Evolutionary conservation across 75 land plant genomes (phyloP), one percentile per base, ranked within the genome.

Genomic region (Adiantum capillusveneris): DNA sequence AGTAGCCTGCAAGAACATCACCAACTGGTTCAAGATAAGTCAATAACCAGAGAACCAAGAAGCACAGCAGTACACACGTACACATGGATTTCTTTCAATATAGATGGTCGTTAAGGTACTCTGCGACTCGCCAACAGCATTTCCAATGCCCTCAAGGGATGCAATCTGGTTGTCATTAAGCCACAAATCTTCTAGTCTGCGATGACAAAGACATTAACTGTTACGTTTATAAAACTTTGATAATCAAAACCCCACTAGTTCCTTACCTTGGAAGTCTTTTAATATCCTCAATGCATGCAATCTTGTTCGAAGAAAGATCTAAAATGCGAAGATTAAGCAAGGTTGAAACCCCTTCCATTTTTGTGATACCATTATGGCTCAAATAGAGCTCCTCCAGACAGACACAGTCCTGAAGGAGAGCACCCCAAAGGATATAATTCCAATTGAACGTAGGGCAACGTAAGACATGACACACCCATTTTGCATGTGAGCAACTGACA

Each of bases 131-230:
- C 75, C 67, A 45, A 84, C 72, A 22, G 80, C 78, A 22, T 52
- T 62, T 59, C 68, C 85, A 48, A 88, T 65, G 68, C 74, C 77
- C 20, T 89, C 98, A 52, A 93, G 58, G 16, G 90, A 78, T 24
- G 70, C 75, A 52, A 93, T 86, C 56, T 74, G 77, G 65, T 93
- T 93, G 59, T 93, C 90, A 72, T 93, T 93, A n/a, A 93, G 86
- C 98, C 98, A 93, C 26, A 93, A 60, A 54, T 93, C 98, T 64
- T 89, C 96, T 53, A 93, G 69, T 55, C 98, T 93, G 83, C 51
- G n/a, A 41, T 5, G 2, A 26, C 2, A 1, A 54, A 54, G 24
- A 54, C 5, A 26, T 26, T 21, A 25, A n/a, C 26, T 24, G 7
- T 1, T 21, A 29, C 2, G 16, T 5, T 2, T 25, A 5, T n/a